phyloP scores from a whole-genome alignment of 202 grass and related monocot genomes.

The Panicum virgatum region DNA sequence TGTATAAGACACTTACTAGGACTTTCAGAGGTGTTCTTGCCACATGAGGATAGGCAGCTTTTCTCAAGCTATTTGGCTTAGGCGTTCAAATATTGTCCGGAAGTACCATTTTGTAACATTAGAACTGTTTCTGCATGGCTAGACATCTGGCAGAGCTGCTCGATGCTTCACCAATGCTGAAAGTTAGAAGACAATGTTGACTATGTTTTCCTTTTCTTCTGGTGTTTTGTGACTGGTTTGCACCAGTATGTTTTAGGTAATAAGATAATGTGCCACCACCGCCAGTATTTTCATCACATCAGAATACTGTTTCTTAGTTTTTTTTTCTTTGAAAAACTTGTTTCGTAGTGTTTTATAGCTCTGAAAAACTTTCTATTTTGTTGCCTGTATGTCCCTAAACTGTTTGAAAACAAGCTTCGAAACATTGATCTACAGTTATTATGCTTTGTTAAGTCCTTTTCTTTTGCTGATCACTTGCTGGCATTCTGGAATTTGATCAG shows the following conservation, averaged over 20 bases:
- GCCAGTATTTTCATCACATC: background rate
- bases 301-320: background rate
- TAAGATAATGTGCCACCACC: slow-evolving; percentile 23
- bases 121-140: background rate
- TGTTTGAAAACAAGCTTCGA: background rate
- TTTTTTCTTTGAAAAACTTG: too few species aligned
- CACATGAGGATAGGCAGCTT: background rate
- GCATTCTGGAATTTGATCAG: background rate
- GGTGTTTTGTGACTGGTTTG: background rate
- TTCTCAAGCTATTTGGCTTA: background rate
- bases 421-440: background rate
- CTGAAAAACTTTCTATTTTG: background rate
- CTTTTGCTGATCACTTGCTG: background rate
- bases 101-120: background rate
- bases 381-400: background rate
- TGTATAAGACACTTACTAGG: background rate
- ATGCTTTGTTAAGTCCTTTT: background rate
- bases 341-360: background rate
- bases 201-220: background rate
- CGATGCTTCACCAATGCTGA: background rate
- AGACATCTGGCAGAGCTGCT: background rate
- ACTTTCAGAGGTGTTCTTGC: background rate
- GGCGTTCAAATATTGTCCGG: background rate
- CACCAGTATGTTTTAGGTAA: background rate
- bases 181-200: background rate